Conservation (phyloP, 495 filamentous ascomycete genomes). For the Aspergillus homomorphus region DNA sequence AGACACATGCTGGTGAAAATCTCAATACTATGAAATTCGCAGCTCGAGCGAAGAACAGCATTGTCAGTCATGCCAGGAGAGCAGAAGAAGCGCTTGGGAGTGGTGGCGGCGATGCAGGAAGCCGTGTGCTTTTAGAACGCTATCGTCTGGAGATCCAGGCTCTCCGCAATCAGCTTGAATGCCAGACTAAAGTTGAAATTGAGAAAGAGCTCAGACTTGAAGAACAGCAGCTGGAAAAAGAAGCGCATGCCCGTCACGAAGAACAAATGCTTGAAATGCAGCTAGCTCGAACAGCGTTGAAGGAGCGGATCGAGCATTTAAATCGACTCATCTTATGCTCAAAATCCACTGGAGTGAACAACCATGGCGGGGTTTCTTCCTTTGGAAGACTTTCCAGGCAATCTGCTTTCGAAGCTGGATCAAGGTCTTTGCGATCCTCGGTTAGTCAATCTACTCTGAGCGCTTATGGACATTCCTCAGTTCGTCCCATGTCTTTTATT, state of each 20-base stretch:
- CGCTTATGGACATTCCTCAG: conserved; percentile 48
- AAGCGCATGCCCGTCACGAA: conserved; percentile 81
- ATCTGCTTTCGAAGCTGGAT: conserved; percentile 47
- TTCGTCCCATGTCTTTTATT: conserved; percentile 63
- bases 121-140: conserved; percentile 82
- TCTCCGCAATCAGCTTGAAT: conserved; percentile 76
- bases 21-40: conserved; percentile 97
- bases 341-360: conserved; percentile 91
- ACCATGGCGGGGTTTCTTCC: conserved; percentile 64
- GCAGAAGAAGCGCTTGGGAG: conserved; percentile 82
- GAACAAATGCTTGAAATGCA: conserved; percentile 99
- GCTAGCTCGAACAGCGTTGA: conserved; percentile 88
- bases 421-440: conserved; percentile 67
- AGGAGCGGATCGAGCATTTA: conserved; percentile 95
- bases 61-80: conserved; percentile 94
- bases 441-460: conserved; percentile 64
- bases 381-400: conserved; percentile 67
- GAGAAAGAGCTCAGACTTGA: conserved; percentile 66
- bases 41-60: conserved; percentile 93
- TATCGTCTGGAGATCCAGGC: conserved; percentile 93
- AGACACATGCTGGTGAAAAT: conserved; percentile 77
- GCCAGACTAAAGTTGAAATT: conserved; percentile 65
- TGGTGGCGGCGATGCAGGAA: conserved; percentile 71
- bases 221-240: conserved; percentile 71
- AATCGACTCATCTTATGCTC: conserved; percentile 94